Evolutionary conservation across 1,284 basidiomycete genomes (phyloP), one percentile per base, ranked within the genome.

Genomic region (Pascua sp.): DNA sequence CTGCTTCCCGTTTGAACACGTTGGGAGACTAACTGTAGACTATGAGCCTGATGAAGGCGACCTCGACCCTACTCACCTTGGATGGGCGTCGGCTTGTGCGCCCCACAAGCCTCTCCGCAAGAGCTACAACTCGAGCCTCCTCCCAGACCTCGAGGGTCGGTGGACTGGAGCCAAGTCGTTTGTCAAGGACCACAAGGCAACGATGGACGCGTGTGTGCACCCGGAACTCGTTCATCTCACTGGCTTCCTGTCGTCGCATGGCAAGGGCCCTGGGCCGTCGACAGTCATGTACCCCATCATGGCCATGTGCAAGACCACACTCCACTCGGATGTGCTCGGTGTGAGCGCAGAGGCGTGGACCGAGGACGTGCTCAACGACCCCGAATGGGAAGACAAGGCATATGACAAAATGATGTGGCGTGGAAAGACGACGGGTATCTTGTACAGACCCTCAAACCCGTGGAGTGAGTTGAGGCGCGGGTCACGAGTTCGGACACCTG

Each of bases 361-460:
- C 5, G 76, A 76, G 56, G 74, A 76, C 53, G 71, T 76, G 0
- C 76, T 75, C 0, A 69, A 80, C 47, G 84, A 86, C 66, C 79
- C 82, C 0, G 71, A 69, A 0, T 88, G 84, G 82, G 81, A 82
- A 37, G 76, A 80, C 17, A 86, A 84, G 72, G 62, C 73, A 7
- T 81, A 86, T 56, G 81, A 84, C 42, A 68, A 82, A 37, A 65
- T 88, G 37, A 70, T 82, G 18, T 88, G 86, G 86, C 79, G 86
- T 16, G 86, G 86, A 4, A 82, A 80, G 49, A 85, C 82, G 49
- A 87, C 86, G 0, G 86, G 86, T 1, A 86, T 86, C 46, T 79
- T 75, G 63, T 81, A 84, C 55, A 71, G 71, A 0, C 60, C 68
- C 7, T 60, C 68, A 1, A 75, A 75, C 11, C 72, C 78, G 8